Base-by-base conservation (phyloP, 2,329 filamentous ascomycete genomes). In the Fusarium secorum region DNA sequence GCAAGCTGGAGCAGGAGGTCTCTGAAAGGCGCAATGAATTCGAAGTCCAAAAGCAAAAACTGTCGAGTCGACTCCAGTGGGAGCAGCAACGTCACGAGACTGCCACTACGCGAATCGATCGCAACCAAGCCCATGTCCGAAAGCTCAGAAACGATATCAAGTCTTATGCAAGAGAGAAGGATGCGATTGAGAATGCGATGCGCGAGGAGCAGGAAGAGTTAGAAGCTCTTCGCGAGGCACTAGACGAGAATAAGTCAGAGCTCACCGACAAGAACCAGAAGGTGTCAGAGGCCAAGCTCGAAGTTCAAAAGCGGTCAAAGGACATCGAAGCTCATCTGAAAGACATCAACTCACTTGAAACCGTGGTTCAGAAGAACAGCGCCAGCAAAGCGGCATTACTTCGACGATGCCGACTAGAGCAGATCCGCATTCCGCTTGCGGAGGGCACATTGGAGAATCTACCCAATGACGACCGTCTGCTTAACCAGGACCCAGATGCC, bases 321-420 rank as follows among this genome's bases (percentile, higher is more conserved):
- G 91, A 94, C 64, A 94, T 97, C 62, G 95, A 98, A 69, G 85
- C 78, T 20, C 82, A 85, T 57, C 85, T 93, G 55, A 95, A 93
- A 77, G 90, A 90, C 45, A 92, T 99, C 63, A 90, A 89, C 63
- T 88, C 86, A 10, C 84, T 97, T n/a, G 95, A 98, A 80, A 91
- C 91, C 3, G 91, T 94, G 66, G 90, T 97, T 53, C 94, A 97
- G 80, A 93, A 92, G 76, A 94, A 94, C 77, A 93, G 92, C 64
- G 91, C 94, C 1, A 90, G 89, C 75, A 93, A 96, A 78, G 97
- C 97, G 78, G 90, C 90, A 46, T 84, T 97, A 49, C 87, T 99
- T 56, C 90, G 94, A 77, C 90, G 93, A 68, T 98, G 95, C 84
- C 95, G 97, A 78, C 89, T 99, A 49, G 95, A 98, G 78, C 95